Percentiles rank a stretch among this genome's conserved stretches.
Evolutionary conservation across 208 protist genomes (phyloP).

Genomic region (Eutreptiella sp.): DNA sequence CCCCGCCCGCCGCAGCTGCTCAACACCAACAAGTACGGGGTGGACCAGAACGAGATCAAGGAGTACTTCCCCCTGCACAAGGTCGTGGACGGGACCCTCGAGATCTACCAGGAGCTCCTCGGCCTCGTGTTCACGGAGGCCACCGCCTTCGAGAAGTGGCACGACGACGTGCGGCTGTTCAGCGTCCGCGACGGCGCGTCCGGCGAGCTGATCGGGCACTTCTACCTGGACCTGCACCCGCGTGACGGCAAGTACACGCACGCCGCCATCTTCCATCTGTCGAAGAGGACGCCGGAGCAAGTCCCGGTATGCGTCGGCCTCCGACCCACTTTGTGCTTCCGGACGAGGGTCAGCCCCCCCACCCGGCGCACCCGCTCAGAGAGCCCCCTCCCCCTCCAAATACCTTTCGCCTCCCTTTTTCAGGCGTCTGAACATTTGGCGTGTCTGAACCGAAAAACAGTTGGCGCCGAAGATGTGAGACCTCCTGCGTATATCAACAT

Average conservation of each 20-base stretch:
- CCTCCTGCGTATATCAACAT: too few relatives aligned
- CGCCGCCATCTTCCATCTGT: constrained; percentile 3
- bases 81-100: constrained; percentile 17
- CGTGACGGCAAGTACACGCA: constrained; percentile 20
- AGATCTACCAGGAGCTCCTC: constrained; percentile 28
- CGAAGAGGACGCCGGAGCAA: neutral
- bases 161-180: constrained; percentile 28
- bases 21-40: constrained; percentile 22
- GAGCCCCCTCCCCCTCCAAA: too few relatives aligned
- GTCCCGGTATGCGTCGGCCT: neutral
- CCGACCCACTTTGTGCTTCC: too few relatives aligned
- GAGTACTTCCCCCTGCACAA: constrained; percentile 31
- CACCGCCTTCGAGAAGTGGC: constrained; percentile 11
- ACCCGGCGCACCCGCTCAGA: too few relatives aligned
- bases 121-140: constrained; percentile 18
- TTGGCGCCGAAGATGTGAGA: too few relatives aligned
- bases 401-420: too few relatives aligned
- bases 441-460: too few relatives aligned
- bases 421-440: too few relatives aligned
- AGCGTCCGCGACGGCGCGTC: constrained; percentile 13
- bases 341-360: too few relatives aligned
- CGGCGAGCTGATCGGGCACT: constrained; percentile 25
- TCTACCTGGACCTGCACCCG: constrained; percentile 24
- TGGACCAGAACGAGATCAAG: constrained; percentile 21
- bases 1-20: constrained; percentile 1